Conservation (phyloP, 2,329 filamentous ascomycete genomes). For the Aspergillus ochraceus region DNA sequence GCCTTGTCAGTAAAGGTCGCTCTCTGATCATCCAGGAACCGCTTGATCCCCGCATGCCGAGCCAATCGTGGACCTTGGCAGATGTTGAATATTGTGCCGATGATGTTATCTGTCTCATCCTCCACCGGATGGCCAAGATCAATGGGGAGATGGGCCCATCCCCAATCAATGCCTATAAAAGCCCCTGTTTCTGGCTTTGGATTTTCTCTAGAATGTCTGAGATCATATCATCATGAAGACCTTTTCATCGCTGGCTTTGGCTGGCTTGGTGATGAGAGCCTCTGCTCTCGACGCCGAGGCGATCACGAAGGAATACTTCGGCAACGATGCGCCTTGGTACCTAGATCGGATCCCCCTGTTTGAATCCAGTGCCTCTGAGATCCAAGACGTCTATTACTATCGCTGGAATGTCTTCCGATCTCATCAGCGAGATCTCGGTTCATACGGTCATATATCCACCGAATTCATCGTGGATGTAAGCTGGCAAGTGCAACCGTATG, state of each 20-base stretch:
- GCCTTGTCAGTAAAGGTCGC: neutral
- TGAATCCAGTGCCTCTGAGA: conserved; percentile 11
- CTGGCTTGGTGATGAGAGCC: neutral
- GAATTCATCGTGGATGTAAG: conserved; percentile 47
- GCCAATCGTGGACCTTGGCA: neutral
- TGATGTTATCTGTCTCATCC: neutral
- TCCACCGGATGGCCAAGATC: neutral
- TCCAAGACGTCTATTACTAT: conserved; percentile 48
- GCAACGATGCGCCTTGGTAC: conserved; percentile 22
- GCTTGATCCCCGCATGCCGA: neutral
- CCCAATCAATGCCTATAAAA: neutral
- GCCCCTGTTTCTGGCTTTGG: neutral
- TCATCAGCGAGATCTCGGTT: conserved; percentile 46
- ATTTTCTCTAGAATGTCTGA: too few relatives aligned
- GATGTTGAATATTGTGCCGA: neutral
- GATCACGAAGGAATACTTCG: conserved; percentile 13
- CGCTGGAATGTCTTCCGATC: conserved; percentile 47
- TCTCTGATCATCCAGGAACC: neutral
- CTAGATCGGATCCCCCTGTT: conserved; percentile 18
- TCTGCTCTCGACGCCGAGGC: conserved; percentile 5
- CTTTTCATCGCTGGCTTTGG: neutral
- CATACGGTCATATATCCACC: conserved; percentile 46
- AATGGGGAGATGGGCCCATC: neutral
- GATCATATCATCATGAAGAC: neutral
- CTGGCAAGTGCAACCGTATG: conserved; percentile 44